Conservation (phyloP, 148 eudicot genomes). For the Vaccinium darrowii region DNA sequence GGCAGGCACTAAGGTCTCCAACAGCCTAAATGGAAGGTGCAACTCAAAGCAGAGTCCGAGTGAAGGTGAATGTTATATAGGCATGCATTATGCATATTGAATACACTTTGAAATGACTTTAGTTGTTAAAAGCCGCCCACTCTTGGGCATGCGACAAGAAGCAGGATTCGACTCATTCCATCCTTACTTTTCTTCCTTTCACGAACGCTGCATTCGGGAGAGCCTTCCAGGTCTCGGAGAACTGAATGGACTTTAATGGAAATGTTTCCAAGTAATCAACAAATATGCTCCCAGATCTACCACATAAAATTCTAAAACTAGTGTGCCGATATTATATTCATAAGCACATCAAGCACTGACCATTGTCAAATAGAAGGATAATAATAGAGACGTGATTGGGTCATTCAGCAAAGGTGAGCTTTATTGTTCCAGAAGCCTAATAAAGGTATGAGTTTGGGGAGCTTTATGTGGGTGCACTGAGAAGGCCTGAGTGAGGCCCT, state of each 20-base stretch:
- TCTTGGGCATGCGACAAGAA: no score
- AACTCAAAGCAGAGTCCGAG: background rate
- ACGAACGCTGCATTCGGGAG: no score
- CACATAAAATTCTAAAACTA: background rate
- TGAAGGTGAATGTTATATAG: background rate
- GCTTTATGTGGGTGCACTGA: background rate
- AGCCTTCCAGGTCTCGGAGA: no score
- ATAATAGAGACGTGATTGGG: background rate
- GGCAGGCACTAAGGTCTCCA: background rate
- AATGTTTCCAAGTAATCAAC: background rate
- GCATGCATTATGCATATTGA: background rate
- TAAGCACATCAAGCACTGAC: background rate
- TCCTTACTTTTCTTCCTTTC: no score
- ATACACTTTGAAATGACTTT: background rate
- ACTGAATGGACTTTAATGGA: background rate
- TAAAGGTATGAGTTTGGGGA: background rate
- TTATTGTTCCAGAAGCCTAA: background rate
- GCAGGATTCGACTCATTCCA: no score
- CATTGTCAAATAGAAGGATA: background rate
- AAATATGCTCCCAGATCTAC: background rate
- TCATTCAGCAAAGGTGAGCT: conserved; percentile 4
- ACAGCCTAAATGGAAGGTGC: background rate
- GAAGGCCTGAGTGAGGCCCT: background rate
- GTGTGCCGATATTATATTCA: background rate
- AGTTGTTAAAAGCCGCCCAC: no score